Conservation (phyloP, 164 flowering plant species). For the Nelumbo lutea region DNA sequence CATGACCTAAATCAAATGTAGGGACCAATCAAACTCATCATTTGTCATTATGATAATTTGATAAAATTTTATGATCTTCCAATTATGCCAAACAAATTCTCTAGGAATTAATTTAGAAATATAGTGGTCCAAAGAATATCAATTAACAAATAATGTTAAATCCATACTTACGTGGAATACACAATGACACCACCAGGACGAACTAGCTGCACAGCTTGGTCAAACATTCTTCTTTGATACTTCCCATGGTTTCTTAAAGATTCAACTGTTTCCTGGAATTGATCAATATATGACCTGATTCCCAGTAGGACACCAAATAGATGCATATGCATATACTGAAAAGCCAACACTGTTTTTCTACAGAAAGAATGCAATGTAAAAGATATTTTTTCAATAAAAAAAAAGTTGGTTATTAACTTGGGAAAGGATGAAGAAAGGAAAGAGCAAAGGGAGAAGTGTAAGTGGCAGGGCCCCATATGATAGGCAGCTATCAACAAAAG, state of each 20-base stretch:
- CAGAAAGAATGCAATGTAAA: not conserved
- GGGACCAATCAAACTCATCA: too few relatives aligned
- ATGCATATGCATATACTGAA: not conserved
- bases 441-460: too few relatives aligned
- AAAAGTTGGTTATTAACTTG: too few relatives aligned
- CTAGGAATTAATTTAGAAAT: not conserved
- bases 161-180: slow-evolving; percentile 78
- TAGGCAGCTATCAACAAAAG: too few relatives aligned
- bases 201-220: slow-evolving; percentile 92
- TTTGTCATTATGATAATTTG: too few relatives aligned
- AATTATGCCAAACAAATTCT: too few relatives aligned
- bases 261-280: slow-evolving; percentile 63
- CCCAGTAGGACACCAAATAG: not conserved
- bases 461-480: too few relatives aligned
- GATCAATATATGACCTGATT: not conserved
- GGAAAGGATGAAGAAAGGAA: too few relatives aligned
- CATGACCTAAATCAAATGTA: too few relatives aligned
- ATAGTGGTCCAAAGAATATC: not conserved
- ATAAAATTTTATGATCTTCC: too few relatives aligned
- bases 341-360: too few relatives aligned
- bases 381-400: too few relatives aligned
- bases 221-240: slow-evolving; percentile 91
- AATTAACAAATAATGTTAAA: not conserved
- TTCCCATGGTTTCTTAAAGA: slow-evolving; percentile 72
- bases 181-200: slow-evolving; percentile 92